Conservation (phyloP, 257 asterid genomes). For the Linderniella brevidens region DNA sequence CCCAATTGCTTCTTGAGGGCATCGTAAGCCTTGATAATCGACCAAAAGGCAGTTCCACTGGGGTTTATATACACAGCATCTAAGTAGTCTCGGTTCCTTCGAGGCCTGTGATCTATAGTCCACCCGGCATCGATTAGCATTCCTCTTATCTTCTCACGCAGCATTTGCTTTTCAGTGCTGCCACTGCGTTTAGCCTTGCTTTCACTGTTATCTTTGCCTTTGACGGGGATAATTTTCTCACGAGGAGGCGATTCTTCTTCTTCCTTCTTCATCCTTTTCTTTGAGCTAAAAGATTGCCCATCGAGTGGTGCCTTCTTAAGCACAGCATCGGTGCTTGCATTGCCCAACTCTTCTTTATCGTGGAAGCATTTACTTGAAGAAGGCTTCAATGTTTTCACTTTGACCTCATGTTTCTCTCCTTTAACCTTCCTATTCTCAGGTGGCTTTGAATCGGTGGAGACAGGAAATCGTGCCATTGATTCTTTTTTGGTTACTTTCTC, state of each 20-base stretch:
- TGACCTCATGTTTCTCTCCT: constrained; percentile 18
- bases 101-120: constrained; percentile 92
- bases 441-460: constrained; percentile 19
- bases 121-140: constrained; percentile 76
- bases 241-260: constrained; percentile 18
- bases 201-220: constrained; percentile 29
- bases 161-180: constrained; percentile 79
- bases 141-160: constrained; percentile 76
- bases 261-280: constrained; percentile 43
- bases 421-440: constrained; percentile 27
- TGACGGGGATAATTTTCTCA: constrained; percentile 22
- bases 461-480: constrained; percentile 15
- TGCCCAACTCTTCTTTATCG: constrained; percentile 26
- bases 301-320: constrained; percentile 58
- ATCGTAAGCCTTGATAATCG: constrained; percentile 88
- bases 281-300: constrained; percentile 31
- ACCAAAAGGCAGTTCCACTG: constrained; percentile 92
- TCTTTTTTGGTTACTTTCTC: constrained; percentile 39
- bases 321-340: constrained; percentile 41
- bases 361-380: constrained; percentile 19
- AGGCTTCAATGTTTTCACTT: constrained; percentile 26
- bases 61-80: constrained; percentile 92
- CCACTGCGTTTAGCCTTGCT: constrained; percentile 57
- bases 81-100: constrained; percentile 80
- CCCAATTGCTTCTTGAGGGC: constrained; percentile 66